Evolutionary conservation across 2,329 filamentous ascomycete species (phyloP).

Genomic region (Podosphaera xanthii): DNA sequence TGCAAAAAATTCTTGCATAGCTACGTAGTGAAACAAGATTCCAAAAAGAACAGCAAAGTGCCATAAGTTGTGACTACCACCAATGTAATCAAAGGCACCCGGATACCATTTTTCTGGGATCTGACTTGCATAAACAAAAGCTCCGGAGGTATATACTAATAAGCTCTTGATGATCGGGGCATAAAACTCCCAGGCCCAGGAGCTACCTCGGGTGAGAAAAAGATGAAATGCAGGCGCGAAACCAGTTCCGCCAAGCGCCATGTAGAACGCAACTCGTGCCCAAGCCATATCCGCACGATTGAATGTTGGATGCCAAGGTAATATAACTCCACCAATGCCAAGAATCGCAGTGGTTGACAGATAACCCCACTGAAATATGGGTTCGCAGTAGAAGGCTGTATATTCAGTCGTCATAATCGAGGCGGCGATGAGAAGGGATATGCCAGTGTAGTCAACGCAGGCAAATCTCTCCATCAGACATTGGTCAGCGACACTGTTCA

Average conservation of each 20-base stretch:
- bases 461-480: conserved; percentile 82
- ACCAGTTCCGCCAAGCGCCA: conserved; percentile 66
- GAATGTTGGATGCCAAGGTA: conserved; percentile 92
- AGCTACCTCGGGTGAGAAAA: conserved; percentile 49
- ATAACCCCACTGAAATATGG: conserved; percentile 64
- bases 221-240: conserved; percentile 78
- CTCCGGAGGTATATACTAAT: conserved; percentile 64
- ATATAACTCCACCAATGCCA: conserved; percentile 66
- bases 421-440: conserved; percentile 79
- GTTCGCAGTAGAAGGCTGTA: conserved; percentile 96
- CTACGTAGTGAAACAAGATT: conserved; percentile 89
- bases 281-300: conserved; percentile 84
- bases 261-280: conserved; percentile 78
- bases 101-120: conserved; percentile 84
- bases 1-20: conserved; percentile 88
- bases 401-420: conserved; percentile 98
- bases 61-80: conserved; percentile 94
- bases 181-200: conserved; percentile 77
- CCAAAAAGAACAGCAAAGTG: conserved; percentile 84
- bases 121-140: conserved; percentile 73
- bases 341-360: conserved; percentile 61
- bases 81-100: conserved; percentile 84
- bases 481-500: conserved; percentile 88
- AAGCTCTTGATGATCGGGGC: conserved; percentile 68
- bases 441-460: conserved; percentile 95